Percentiles rank a stretch among this genome's conserved stretches.
Conservation (phyloP, 768 basidiomycete species). For the Pseudohyphozyma bogoriensis region DNA sequence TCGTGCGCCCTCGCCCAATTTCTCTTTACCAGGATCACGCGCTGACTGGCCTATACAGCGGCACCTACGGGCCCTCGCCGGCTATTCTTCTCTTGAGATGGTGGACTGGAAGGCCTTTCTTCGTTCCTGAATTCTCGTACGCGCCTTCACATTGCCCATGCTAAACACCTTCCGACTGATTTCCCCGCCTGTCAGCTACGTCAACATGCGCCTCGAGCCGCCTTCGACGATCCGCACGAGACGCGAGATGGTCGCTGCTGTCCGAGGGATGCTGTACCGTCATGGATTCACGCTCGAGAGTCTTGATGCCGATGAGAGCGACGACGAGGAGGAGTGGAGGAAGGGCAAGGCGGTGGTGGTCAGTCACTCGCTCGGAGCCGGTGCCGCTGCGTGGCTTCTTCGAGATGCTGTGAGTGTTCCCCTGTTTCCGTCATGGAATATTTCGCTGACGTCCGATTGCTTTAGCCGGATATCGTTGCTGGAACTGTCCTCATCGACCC, state of each 20-base stretch:
- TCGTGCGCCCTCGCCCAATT: no score
- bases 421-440: background rate
- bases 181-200: no score
- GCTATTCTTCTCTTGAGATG: slow-evolving; percentile 1
- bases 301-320: slow-evolving; percentile 14
- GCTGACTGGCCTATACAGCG: no score
- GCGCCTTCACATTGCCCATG: no score
- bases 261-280: slow-evolving; percentile 20
- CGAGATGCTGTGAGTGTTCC: slow-evolving; percentile 19
- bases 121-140: slow-evolving; percentile 23
- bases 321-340: slow-evolving; percentile 20
- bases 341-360: slow-evolving; percentile 16
- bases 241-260: slow-evolving; percentile 20
- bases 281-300: slow-evolving; percentile 24
- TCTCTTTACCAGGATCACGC: no score
- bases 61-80: background rate
- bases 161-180: no score
- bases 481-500: slow-evolving; percentile 24
- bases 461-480: slow-evolving; percentile 17
- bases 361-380: slow-evolving; percentile 14
- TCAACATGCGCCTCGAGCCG: slow-evolving; percentile 22
- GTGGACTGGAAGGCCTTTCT: slow-evolving; percentile 18
- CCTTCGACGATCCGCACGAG: slow-evolving; percentile 18
- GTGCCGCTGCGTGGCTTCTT: slow-evolving; percentile 15
- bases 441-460: background rate